phyloP scores from a whole-genome alignment of 2,329 filamentous ascomycete species.

The Canariomyces notabilis region DNA sequence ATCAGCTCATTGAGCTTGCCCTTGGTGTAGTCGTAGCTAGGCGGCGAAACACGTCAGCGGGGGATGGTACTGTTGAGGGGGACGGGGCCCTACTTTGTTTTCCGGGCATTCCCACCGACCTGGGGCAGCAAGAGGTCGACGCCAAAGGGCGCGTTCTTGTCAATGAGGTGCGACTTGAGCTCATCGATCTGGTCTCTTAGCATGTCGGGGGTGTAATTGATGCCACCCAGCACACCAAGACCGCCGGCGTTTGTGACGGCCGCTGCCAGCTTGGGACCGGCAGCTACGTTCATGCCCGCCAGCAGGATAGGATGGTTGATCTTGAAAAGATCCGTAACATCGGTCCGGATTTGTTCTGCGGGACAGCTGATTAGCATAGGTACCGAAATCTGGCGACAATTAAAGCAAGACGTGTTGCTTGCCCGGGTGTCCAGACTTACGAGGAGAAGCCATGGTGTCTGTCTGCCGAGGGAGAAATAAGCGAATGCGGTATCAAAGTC shows the following conservation, averaged over 20 bases:
- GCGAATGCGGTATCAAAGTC: slow-evolving; percentile 14
- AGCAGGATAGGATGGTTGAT: slow-evolving; percentile 96
- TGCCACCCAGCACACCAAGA: slow-evolving; percentile 91
- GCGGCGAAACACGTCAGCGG: slow-evolving; percentile 3
- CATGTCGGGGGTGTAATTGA: slow-evolving; percentile 96
- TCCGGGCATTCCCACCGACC: slow-evolving; percentile 87
- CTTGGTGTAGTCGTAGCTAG: slow-evolving; percentile 98
- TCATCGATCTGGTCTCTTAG: slow-evolving; percentile 90
- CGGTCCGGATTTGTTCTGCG: slow-evolving; percentile 81
- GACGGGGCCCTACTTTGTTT: slow-evolving; percentile 67
- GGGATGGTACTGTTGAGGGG: not conserved
- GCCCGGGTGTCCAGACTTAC: slow-evolving; percentile 53
- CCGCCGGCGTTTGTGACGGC: slow-evolving; percentile 96
- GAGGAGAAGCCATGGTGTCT: slow-evolving; percentile 68
- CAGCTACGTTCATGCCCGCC: slow-evolving; percentile 98
- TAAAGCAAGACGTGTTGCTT: no score
- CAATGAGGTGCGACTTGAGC: slow-evolving; percentile 78
- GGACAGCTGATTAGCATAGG: no score
- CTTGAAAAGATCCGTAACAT: slow-evolving; percentile 90
- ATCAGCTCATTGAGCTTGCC: slow-evolving; percentile 90
- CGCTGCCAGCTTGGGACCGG: slow-evolving; percentile 90
- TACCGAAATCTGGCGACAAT: no score
- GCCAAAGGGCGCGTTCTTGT: slow-evolving; percentile 94
- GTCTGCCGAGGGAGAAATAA: slow-evolving; percentile 6
- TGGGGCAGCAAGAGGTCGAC: slow-evolving; percentile 92